Base-by-base conservation (phyloP, 1,284 basidiomycete species). In the Sporisorium exsertum region DNA sequence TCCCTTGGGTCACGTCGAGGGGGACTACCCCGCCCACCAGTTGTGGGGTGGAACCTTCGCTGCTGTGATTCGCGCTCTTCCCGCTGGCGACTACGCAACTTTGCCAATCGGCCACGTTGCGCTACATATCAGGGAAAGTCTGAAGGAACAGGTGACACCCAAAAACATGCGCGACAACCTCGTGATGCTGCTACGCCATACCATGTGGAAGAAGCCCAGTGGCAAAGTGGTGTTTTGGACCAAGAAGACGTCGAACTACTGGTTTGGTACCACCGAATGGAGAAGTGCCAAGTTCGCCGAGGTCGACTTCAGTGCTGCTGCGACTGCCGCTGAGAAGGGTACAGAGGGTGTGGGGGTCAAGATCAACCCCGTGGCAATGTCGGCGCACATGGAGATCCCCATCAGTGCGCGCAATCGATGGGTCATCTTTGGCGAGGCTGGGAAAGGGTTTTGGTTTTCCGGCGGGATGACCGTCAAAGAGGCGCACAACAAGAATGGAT, bases 181-280 rank as follows among this genome's bases (percentile, higher is more conserved):
- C 10, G 53, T 49, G 1, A 59, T n/a, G 32, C 33, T 26, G 1
- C 53, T 70, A 18, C 24, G 43, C 6, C 57, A 64, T 6, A 24
- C 46, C 7, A 13, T 20, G 16, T 70, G 61, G 57, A 56, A 55
- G 20, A 55, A 45, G 32, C 67, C 61, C 1, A 55, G 37, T 22
- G 61, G 61, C 2, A 52, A 70, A 20, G 20, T 64, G 3, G n/a
- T 64, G 20, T 70, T 70, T 33, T 69, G 53, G 13, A 57, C 56
- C 12, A 20, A 42, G 2, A 53, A 56, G 0, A 56, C 40, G n/a
- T 51, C 32, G n/a, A 47, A 59, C 20, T 64, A 60, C 20, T 59
- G 57, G 57, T 59, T 15, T 9, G 67, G 61, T 2, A 55, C 57
- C n/a, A 70, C 67, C 15, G 67, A 70, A 15, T 70, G 67, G 67